Evolutionary conservation across 2,329 filamentous ascomycete genomes (phyloP), one percentile per base, ranked within the genome.

Genomic region (Cucurbitaria berberidis): DNA sequence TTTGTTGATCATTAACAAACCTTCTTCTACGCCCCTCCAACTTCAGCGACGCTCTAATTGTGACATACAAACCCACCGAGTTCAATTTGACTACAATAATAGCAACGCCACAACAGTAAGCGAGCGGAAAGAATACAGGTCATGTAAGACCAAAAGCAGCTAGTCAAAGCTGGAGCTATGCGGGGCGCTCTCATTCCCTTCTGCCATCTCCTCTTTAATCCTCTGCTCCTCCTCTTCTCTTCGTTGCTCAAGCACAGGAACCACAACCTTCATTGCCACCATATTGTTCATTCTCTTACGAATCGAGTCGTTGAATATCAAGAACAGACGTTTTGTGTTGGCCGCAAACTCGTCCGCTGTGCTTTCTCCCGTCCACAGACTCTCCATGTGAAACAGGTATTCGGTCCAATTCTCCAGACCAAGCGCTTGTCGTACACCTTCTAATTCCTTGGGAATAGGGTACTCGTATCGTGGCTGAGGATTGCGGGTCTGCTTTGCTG

Each of bases 331-430:
- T n/a, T 42, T 46, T n/a, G 52, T 47, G 3, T 32, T 15, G 0
- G 24, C 35, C 4, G 44, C 42, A 5, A 55, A 54, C 8, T 63
- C 51, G 5, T 40, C 21, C 2, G 42, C 52, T 0, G 41, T 48
- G 2, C 59, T 51, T 13, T 61, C 35, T 0, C 46, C 24, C 1
- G 48, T 19, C 38, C 44, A 52, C 3, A 45, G 40, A 30, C 47
- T 51, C 49, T 64, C 59, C 38, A 56, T 29, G 10, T 59, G 26
- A 0, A 36, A 38, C 1, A 64, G 4, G 16, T 64, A 64, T 30
- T 63, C 55, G 6, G 43, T 54, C 61, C 63, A 66, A 27, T 57
- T 49, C 6, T 59, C 49, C 11, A 42, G 39, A 21, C 63, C 63
- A 2, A 66, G 40, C 11, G 63, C 63, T 5, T 15, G 27, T n/a